Conservation (phyloP, 805 yeast genomes). For the Saccharomyces kudriavzevii region DNA sequence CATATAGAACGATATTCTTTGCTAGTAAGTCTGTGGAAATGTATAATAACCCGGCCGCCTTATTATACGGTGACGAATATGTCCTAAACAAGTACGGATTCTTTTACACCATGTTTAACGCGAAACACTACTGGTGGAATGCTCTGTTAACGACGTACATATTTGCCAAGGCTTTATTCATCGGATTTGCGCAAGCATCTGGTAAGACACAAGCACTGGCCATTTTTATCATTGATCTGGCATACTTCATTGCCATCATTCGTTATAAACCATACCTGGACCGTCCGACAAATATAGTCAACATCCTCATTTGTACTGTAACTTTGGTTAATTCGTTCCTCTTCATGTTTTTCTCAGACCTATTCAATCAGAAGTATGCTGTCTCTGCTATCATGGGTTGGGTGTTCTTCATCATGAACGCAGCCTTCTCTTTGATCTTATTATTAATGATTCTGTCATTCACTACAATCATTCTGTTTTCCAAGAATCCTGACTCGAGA, state of each 20-base stretch:
- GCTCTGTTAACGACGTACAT: conserved; percentile 51
- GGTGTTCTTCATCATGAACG: conserved; percentile 80
- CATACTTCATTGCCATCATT: conserved; percentile 56
- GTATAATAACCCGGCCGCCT: conserved; percentile 76
- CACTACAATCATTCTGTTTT: conserved; percentile 49
- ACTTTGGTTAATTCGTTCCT: conserved; percentile 71
- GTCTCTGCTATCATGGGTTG: conserved; percentile 87
- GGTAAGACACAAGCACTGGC: conserved; percentile 78
- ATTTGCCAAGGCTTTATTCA: conserved; percentile 60
- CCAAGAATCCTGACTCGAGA: conserved; percentile 83
- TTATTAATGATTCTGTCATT: conserved; percentile 63
- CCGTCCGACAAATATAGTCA: conserved; percentile 68
- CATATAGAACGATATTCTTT: conserved; percentile 53
- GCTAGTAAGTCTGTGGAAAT: conserved; percentile 53
- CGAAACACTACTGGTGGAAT: conserved; percentile 79
- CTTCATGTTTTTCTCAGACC: conserved; percentile 75
- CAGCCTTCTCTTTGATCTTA: conserved; percentile 73
- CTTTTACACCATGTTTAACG: conserved; percentile 82
- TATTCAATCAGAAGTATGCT: conserved; percentile 73
- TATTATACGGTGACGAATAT: conserved; percentile 68
- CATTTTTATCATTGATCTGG: conserved; percentile 66
- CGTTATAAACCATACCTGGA: conserved; percentile 69
- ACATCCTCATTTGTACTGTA: conserved; percentile 63
- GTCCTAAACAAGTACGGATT: conserved; percentile 77
- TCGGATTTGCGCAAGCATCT: conserved; percentile 68